Percentiles rank a stretch among this genome's conserved stretches.
phyloP scores from a whole-genome alignment of 2,329 filamentous ascomycete species.

The Metarhizium robertsii region DNA sequence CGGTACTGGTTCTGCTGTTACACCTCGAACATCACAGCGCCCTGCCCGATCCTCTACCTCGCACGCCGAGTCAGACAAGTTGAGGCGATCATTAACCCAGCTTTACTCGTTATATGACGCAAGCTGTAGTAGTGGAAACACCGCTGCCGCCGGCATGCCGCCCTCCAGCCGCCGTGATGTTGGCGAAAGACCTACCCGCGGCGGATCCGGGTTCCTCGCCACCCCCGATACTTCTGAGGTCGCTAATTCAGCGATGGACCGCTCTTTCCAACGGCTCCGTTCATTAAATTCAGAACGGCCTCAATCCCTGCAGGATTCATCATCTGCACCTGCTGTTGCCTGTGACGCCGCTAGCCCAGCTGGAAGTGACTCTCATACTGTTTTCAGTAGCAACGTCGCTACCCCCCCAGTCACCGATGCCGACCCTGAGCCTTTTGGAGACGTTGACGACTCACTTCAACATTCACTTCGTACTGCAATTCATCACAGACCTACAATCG shows the following conservation, averaged over 20 bases:
- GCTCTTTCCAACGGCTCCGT: constrained; percentile 28
- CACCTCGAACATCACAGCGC: constrained; percentile 15
- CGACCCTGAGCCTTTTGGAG: constrained; percentile 53
- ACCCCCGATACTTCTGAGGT: constrained; percentile 51
- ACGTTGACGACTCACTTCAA: constrained; percentile 39
- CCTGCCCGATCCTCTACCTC: constrained; percentile 18
- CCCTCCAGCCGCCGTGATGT: constrained; percentile 12
- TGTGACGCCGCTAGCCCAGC: constrained; percentile 43
- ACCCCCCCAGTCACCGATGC: constrained; percentile 69
- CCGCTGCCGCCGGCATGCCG: neutral
- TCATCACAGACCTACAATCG: constrained; percentile 45
- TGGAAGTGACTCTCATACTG: constrained; percentile 46
- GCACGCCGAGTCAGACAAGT: constrained; percentile 23
- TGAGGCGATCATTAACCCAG: constrained; percentile 23
- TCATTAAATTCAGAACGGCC: constrained; percentile 30
- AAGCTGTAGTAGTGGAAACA: neutral
- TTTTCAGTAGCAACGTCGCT: constrained; percentile 55
- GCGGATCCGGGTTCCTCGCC: constrained; percentile 30
- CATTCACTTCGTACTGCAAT: constrained; percentile 36
- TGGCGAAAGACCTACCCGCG: constrained; percentile 15
- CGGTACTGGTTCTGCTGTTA: constrained; percentile 5
- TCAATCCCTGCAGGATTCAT: constrained; percentile 36
- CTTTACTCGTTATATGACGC: constrained; percentile 8
- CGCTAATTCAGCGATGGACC: constrained; percentile 17
- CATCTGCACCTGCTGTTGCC: constrained; percentile 24